Conservation (phyloP, 2,329 filamentous ascomycete species). For the Cladosporium sp. region DNA sequence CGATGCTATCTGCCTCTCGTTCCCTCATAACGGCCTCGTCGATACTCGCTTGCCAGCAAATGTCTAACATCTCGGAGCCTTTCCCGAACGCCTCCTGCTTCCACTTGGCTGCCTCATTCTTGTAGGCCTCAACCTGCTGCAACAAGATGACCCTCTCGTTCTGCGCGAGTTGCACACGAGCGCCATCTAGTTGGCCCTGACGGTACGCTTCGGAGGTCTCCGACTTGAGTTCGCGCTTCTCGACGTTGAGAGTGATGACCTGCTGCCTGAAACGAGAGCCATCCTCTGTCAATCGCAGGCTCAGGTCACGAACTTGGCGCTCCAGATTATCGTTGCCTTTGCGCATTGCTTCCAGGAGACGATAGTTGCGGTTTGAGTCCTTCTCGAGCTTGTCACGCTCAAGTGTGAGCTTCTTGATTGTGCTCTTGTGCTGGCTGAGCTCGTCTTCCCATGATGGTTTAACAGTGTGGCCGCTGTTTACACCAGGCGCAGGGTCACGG, state of each 20-base stretch:
- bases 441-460: background rate
- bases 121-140: constrained; percentile 23
- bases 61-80: constrained; percentile 21
- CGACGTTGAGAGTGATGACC: background rate
- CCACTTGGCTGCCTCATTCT: constrained; percentile 24
- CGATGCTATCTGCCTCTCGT: constrained; percentile 24
- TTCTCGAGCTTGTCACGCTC: background rate
- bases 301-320: constrained; percentile 2
- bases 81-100: constrained; percentile 23
- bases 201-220: background rate
- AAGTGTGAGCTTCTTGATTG: background rate
- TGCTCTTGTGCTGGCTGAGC: background rate
- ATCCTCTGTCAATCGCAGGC: background rate
- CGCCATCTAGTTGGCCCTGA: background rate
- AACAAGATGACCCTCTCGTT: constrained; percentile 23
- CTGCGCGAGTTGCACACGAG: background rate
- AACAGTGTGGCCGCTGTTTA: too few relatives aligned
- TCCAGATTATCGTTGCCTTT: background rate
- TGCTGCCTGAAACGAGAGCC: background rate
- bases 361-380: background rate
- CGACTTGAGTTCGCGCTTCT: background rate
- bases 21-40: constrained; percentile 29
- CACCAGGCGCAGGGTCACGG: background rate
- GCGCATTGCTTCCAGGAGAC: background rate
- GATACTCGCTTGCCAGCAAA: constrained; percentile 25